phyloP scores from a whole-genome alignment of 345 rosid species.

The Nephelium lappaceum region DNA sequence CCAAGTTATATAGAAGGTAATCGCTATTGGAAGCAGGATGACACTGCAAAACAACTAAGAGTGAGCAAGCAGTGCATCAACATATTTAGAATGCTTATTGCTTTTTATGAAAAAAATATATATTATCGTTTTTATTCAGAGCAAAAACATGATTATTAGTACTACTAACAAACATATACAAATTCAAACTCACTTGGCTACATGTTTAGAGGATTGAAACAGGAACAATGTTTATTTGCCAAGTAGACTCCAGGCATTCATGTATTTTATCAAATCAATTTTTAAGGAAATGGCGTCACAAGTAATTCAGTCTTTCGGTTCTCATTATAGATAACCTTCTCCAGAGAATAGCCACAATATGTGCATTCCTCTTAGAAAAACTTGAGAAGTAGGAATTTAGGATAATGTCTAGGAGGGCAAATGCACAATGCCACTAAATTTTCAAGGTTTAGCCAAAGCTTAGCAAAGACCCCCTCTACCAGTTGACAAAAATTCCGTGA shows the following conservation, averaged over 20 bases:
- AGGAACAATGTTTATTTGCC: not conserved
- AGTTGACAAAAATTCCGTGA: not conserved
- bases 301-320: not conserved
- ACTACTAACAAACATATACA: not conserved
- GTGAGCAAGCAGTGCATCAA: constrained; percentile 26
- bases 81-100: not conserved
- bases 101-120: not conserved
- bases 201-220: not conserved
- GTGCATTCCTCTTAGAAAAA: constrained; percentile 1
- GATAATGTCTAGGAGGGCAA: not conserved
- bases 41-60: constrained; percentile 65
- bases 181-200: not conserved
- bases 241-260: not conserved
- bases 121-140: not conserved
- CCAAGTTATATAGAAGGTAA: constrained; percentile 97
- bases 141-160: not conserved
- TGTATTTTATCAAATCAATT: not conserved
- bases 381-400: not conserved
- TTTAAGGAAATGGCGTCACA: not conserved
- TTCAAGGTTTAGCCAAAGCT: not conserved
- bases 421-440: not conserved
- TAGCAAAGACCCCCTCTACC: not conserved
- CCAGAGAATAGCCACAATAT: not conserved
- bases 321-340: not conserved
- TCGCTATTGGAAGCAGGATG: constrained; percentile 89